phyloP scores from a whole-genome alignment of 306 rosid species.

The Calophaca sinica region DNA sequence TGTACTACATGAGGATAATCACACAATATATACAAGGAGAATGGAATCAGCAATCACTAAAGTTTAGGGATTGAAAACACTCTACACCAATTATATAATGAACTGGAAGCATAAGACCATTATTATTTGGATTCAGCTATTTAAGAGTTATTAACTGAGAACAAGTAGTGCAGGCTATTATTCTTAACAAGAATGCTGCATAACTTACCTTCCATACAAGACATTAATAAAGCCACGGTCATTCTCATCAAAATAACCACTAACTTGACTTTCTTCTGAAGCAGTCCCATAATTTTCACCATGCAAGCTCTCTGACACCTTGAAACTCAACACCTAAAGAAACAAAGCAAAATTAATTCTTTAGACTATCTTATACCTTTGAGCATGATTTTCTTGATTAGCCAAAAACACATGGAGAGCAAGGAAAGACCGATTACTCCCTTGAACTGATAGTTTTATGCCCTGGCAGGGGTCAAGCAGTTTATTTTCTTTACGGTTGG shows the following conservation, averaged over 20 bases:
- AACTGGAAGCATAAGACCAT: conserved; percentile 25
- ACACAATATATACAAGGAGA: too few species aligned
- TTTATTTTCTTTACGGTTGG: conserved; percentile 15
- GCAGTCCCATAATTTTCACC: conserved; percentile 51
- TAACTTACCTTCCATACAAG: conserved; percentile 79
- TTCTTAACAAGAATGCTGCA: conserved; percentile 32
- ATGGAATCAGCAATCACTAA: too few species aligned
- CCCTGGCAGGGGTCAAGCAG: background rate
- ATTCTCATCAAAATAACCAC: conserved; percentile 59
- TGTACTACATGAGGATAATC: too few species aligned
- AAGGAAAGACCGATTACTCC: conserved; percentile 19
- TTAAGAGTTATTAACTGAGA: conserved; percentile 10
- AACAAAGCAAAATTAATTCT: conserved; percentile 38
- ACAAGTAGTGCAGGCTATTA: conserved; percentile 4
- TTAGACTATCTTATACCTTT: conserved; percentile 28
- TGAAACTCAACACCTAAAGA: conserved; percentile 78
- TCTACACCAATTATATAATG: background rate
- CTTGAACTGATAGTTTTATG: conserved; percentile 16
- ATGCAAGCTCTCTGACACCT: conserved; percentile 50
- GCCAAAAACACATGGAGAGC: conserved; percentile 9
- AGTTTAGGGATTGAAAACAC: too few species aligned
- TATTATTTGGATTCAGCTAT: conserved; percentile 42
- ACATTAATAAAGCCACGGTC: conserved; percentile 74
- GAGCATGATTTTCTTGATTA: conserved; percentile 19
- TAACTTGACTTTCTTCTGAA: conserved; percentile 60